These are phyloP conservation scores for Elaeis oleifera DNA, from an alignment of 202 grass and related monocot genomes.

Conservation along the genomic window DNA sequence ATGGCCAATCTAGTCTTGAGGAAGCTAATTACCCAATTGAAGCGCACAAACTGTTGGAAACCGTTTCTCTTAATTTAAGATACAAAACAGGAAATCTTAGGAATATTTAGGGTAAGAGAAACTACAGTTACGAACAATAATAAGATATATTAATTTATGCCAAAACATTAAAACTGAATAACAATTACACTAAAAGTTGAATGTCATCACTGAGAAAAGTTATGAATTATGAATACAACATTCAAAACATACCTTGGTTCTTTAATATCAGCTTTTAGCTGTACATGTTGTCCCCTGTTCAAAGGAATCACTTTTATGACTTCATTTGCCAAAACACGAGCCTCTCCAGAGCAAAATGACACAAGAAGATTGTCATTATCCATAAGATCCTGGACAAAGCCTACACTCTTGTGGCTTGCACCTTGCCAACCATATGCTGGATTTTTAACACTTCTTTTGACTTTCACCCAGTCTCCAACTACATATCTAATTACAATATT, in stretches of 20 bases:
- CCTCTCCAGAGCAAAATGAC: slow-evolving; percentile 97
- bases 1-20: too few relatives aligned
- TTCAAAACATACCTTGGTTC: slow-evolving; percentile 66
- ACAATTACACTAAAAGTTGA: too few relatives aligned
- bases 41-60: too few relatives aligned
- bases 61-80: too few relatives aligned
- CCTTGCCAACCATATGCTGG: slow-evolving; percentile 90
- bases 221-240: slow-evolving; percentile 1
- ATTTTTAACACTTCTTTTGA: slow-evolving; percentile 64
- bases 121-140: too few relatives aligned
- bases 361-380: slow-evolving; percentile 67
- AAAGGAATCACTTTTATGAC: slow-evolving; percentile 92
- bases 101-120: too few relatives aligned
- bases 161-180: too few relatives aligned
- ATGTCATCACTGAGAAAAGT: not conserved
- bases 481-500: slow-evolving; percentile 65
- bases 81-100: too few relatives aligned
- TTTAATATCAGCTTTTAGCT: slow-evolving; percentile 71
- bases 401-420: slow-evolving; percentile 77
- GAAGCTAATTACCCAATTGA: too few relatives aligned
- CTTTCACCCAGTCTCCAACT: slow-evolving; percentile 90
- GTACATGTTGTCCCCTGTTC: slow-evolving; percentile 97
- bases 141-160: too few relatives aligned
- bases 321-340: slow-evolving; percentile 74
- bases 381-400: slow-evolving; percentile 81